Evolutionary conservation across 306 rosid species (phyloP), one percentile per base, ranked within the genome.

Genomic region (Aeschynomene evenia): DNA sequence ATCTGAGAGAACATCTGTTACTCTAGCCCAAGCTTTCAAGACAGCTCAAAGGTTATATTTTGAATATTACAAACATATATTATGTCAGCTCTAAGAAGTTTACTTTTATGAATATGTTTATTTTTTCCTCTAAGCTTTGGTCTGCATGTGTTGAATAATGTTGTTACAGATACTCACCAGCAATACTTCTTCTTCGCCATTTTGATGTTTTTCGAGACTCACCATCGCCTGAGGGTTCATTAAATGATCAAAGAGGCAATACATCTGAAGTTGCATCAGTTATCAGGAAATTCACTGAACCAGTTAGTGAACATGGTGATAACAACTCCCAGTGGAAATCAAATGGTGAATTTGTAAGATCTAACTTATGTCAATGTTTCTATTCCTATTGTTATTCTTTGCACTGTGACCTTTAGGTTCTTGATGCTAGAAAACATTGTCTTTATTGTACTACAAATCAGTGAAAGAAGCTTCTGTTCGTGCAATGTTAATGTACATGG

Each of bases 161-260:
- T 78, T 85, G 49, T 67, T 68, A 57, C 95, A 94, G 97, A 72
- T 91, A 91, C 86, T 85, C 89, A 0, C 97, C 99, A 69, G 71
- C 96, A 34, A 82, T 94, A 82, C 88, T 91, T 73, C 92, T 94
- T 78, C 96, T 94, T 61, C 91, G 96, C 43, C 92, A 88, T 88
- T 94, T 94, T 84, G 95, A 91, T 50, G 89, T 89, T 74, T 94
- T 94, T 57, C 87, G 83, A 62, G 87, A 94, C 79, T 80, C 83
- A 22, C 84, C 74, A 48, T 77, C 91, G 2, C 68, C 64, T 0
- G 97, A 91, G 50, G 84, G 81, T 75, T 68, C 89, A 11, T 79
- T 81, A 72, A 85, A 62, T 78, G 95, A 94, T 72, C 94, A 91
- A 84, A 78, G 72, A 64, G 92, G 97, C 75, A 76, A 87, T 39